Evolutionary conservation across 345 rosid genomes (phyloP).

Genomic region (Triadica sebifera): DNA sequence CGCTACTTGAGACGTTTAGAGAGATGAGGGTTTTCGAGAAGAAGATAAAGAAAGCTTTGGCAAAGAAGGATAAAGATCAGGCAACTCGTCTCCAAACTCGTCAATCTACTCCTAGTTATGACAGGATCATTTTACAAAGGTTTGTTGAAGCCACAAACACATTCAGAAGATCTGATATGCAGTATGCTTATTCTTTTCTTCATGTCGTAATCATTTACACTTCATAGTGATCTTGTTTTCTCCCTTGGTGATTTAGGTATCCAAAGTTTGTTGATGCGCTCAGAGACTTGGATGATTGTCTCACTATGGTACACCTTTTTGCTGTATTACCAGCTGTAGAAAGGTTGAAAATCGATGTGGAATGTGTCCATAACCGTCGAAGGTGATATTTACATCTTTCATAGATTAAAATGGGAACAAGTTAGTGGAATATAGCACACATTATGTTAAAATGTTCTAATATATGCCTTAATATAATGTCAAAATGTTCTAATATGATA

Average conservation of each 20-base stretch:
- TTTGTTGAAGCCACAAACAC: slow-evolving; percentile 23
- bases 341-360: slow-evolving; percentile 71
- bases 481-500: no score
- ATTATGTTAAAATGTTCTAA: not conserved
- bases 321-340: slow-evolving; percentile 84
- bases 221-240: not conserved
- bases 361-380: slow-evolving; percentile 76
- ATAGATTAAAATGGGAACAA: not conserved
- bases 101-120: slow-evolving; percentile 64
- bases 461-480: not conserved
- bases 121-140: slow-evolving; percentile 80
- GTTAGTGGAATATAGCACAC: not conserved
- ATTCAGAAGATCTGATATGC: no score
- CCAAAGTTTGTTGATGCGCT: slow-evolving; percentile 83
- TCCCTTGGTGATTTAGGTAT: slow-evolving; percentile 50
- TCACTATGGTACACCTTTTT: slow-evolving; percentile 90
- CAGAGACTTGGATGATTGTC: slow-evolving; percentile 94
- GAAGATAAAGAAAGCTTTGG: slow-evolving; percentile 80
- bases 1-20: slow-evolving; percentile 80
- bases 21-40: slow-evolving; percentile 64
- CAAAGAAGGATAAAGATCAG: slow-evolving; percentile 73
- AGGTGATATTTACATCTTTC: slow-evolving; percentile 40
- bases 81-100: slow-evolving; percentile 61
- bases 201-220: not conserved
- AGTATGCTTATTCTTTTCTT: not conserved